Evolutionary conservation across 306 rosid genomes (phyloP).

Genomic region (Prunus armeniaca): DNA sequence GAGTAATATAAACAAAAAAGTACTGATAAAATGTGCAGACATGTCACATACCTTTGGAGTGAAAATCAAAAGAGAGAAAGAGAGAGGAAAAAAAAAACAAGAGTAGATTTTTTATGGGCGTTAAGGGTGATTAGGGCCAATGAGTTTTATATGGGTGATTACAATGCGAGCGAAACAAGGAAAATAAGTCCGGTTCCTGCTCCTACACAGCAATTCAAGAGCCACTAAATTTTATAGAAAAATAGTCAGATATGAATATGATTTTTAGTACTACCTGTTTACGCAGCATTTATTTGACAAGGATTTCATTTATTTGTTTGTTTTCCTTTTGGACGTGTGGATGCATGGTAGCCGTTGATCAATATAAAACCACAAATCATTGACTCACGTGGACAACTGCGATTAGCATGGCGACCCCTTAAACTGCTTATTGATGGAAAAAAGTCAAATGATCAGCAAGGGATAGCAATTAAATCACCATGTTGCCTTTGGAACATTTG

Average conservation of each 20-base stretch:
- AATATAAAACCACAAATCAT: not conserved
- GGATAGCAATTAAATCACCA: not conserved
- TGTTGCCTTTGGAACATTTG: not conserved
- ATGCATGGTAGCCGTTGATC: not conserved
- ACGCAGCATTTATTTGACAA: too few species aligned
- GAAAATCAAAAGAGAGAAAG: not conserved
- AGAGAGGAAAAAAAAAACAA: not conserved
- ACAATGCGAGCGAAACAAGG: not conserved
- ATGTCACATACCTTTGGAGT: not conserved
- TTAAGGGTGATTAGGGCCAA: not conserved
- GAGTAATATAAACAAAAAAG: not conserved
- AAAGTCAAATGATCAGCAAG: not conserved
- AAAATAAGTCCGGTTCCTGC: slow-evolving; percentile 15
- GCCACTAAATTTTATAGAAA: slow-evolving; percentile 5
- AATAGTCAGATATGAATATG: too few species aligned
- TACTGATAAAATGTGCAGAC: not conserved
- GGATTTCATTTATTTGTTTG: not conserved
- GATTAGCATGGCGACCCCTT: not conserved
- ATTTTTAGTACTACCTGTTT: too few species aligned
- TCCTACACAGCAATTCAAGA: not conserved
- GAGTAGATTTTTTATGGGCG: not conserved
- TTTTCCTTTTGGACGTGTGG: not conserved
- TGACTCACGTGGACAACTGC: not conserved
- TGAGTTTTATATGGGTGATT: not conserved
- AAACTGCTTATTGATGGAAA: not conserved